phyloP scores from a whole-genome alignment of 495 filamentous ascomycete species.

The Hypoxylon cercidicola region DNA sequence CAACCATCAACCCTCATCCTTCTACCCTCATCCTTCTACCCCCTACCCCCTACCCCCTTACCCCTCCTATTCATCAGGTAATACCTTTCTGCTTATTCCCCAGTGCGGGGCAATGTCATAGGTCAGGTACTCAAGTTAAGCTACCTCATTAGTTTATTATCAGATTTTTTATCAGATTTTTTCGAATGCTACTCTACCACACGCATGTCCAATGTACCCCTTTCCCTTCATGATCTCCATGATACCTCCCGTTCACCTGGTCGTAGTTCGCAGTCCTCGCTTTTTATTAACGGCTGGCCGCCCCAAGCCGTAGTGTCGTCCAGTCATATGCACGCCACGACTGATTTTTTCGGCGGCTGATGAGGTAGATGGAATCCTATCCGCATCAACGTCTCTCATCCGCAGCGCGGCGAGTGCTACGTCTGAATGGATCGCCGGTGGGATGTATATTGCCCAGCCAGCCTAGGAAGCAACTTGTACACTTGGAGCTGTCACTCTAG shows the following conservation, averaged over 20 bases:
- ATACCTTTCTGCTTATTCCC: constrained; percentile 24
- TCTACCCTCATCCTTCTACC: constrained; percentile 5
- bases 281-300: constrained; percentile 16
- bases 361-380: constrained; percentile 29
- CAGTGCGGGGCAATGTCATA: constrained; percentile 26
- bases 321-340: constrained; percentile 18
- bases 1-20: constrained; percentile 9
- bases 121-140: not conserved
- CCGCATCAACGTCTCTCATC: constrained; percentile 5
- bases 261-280: not conserved
- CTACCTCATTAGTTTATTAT: not conserved
- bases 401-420: not conserved
- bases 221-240: constrained; percentile 27
- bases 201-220: constrained; percentile 4
- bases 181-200: not conserved
- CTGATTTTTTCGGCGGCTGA: constrained; percentile 33
- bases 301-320: constrained; percentile 15
- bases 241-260: constrained; percentile 18
- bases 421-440: constrained; percentile 16
- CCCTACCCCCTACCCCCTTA: constrained; percentile 7
- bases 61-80: not conserved
- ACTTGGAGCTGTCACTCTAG: constrained; percentile 7
- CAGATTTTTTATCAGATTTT: too few species aligned
- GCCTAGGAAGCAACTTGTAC: constrained; percentile 10
- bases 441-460: constrained; percentile 27